Conservation (phyloP, 306 rosid species). For the Gastrolobium villosum region DNA sequence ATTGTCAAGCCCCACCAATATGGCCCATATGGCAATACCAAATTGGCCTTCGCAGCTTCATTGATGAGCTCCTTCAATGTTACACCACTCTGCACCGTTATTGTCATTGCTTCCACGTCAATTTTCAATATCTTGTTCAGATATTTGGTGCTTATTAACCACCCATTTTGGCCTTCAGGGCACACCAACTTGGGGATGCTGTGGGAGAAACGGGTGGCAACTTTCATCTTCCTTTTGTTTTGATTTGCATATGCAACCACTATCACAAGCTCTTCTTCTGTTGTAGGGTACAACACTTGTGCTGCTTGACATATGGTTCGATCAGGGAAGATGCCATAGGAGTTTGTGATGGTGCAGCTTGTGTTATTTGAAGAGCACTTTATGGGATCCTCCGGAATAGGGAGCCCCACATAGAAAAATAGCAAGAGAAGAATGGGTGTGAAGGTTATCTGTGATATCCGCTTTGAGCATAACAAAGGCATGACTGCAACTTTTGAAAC, state of each 20-base stretch:
- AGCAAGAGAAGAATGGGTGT: constrained; percentile 34
- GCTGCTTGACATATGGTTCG: constrained; percentile 56
- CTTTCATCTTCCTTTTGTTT: constrained; percentile 59
- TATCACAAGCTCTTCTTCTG: constrained; percentile 61
- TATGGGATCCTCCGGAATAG: constrained; percentile 65
- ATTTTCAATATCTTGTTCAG: constrained; percentile 54
- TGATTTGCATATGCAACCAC: constrained; percentile 59
- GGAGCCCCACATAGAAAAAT: constrained; percentile 14
- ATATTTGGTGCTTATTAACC: constrained; percentile 77
- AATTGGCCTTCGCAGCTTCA: constrained; percentile 62
- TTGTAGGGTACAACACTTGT: constrained; percentile 56
- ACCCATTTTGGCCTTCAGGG: constrained; percentile 64
- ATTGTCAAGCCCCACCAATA: constrained; percentile 86
- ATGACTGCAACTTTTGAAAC: background rate
- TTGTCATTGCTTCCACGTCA: constrained; percentile 52
- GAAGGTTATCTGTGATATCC: background rate
- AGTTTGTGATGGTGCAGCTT: constrained; percentile 73
- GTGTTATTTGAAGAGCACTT: constrained; percentile 55
- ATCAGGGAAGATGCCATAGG: constrained; percentile 74
- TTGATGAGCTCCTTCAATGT: constrained; percentile 59
- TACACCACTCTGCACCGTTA: constrained; percentile 70
- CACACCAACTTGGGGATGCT: constrained; percentile 80
- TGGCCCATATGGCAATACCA: constrained; percentile 69
- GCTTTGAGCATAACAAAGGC: background rate
- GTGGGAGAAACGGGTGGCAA: constrained; percentile 68